Conservation (phyloP, 805 yeast species). For the Candida ipomoeae region DNA sequence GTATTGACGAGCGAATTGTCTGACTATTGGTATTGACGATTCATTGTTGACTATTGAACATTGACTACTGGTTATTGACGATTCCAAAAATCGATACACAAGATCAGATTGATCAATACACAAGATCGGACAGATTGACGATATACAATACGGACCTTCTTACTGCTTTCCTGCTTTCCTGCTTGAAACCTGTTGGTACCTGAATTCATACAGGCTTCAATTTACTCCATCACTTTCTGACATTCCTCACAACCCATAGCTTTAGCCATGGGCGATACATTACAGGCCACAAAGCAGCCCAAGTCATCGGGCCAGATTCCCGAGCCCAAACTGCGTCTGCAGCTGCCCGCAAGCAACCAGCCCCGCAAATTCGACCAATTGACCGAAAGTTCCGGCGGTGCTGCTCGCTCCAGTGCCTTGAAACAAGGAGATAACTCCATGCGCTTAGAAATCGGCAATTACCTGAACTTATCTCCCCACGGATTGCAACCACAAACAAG, state of each 20-base stretch:
- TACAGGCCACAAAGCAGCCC: conserved; percentile 8
- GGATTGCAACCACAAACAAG: conserved; percentile 7
- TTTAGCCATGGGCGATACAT: conserved; percentile 15
- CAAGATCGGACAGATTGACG: no score
- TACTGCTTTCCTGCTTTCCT: no score
- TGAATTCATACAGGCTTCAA: background rate
- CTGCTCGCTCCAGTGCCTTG: background rate
- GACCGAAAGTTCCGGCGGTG: conserved; percentile 3
- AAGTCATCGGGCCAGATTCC: conserved; percentile 1
- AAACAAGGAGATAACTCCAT: conserved; percentile 9
- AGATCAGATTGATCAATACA: no score
- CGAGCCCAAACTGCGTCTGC: conserved; percentile 10
- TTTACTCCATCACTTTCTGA: background rate
- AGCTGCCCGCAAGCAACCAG: conserved; percentile 13
- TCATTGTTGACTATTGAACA: no score
- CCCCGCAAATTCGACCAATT: conserved; percentile 16
- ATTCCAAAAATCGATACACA: no score
- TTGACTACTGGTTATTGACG: no score
- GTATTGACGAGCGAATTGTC: no score
- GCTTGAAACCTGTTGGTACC: no score
- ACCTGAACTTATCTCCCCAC: conserved; percentile 6
- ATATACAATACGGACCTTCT: no score
- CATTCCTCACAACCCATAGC: background rate
- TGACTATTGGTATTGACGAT: no score
- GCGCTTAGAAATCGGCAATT: conserved; percentile 10